Evolutionary conservation across 257 asterid genomes (phyloP).

Genomic region (Verbena officinalis): DNA sequence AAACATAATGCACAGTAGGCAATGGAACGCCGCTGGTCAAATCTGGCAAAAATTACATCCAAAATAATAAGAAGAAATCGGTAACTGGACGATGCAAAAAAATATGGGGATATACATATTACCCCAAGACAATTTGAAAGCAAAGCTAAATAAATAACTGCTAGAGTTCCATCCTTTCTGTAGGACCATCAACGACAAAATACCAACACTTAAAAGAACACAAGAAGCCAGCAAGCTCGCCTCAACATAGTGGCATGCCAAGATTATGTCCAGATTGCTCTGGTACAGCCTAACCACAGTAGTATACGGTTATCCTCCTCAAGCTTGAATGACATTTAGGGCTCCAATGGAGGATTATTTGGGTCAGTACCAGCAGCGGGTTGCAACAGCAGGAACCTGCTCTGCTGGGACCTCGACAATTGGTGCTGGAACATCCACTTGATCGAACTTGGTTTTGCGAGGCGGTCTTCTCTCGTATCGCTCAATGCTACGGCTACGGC

Average conservation of each 20-base stretch:
- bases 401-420: slow-evolving; percentile 31
- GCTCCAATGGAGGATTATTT: slow-evolving; percentile 36
- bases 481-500: slow-evolving; percentile 48
- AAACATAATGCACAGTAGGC: no score
- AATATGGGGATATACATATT: slow-evolving; percentile 19
- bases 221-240: neutral
- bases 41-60: slow-evolving; percentile 2
- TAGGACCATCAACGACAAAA: no score
- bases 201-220: no score
- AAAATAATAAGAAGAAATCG: slow-evolving; percentile 1
- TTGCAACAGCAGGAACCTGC: slow-evolving; percentile 29
- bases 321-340: slow-evolving; percentile 12
- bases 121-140: slow-evolving; percentile 15
- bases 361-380: slow-evolving; percentile 33
- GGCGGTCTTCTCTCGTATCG: slow-evolving; percentile 65
- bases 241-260: neutral
- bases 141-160: neutral
- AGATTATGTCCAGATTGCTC: slow-evolving; percentile 13
- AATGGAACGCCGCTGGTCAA: no score
- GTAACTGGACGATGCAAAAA: slow-evolving; percentile 6
- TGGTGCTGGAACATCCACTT: slow-evolving; percentile 50
- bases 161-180: no score
- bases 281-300: slow-evolving; percentile 12
- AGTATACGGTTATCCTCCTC: neutral
- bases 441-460: slow-evolving; percentile 72